Conservation (phyloP, 129 eudicot genomes). For the Chrysanthemum lavandulifolium region DNA sequence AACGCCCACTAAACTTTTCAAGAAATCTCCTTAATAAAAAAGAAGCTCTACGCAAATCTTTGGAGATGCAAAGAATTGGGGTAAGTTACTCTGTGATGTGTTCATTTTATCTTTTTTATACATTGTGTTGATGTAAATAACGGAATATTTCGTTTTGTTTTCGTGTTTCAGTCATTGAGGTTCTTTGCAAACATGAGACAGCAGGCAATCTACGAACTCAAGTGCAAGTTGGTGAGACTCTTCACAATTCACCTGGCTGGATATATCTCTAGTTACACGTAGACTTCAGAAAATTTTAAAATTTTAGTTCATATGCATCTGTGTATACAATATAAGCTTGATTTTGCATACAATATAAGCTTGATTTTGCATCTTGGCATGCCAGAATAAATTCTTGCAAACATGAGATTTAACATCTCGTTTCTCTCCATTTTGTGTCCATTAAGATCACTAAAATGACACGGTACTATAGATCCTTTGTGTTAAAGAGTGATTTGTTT, state of each 20-base stretch:
- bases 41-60: constrained; percentile 79
- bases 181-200: constrained; percentile 70
- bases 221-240: constrained; percentile 59
- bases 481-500: background rate
- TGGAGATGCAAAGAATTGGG: constrained; percentile 89
- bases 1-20: constrained; percentile 56
- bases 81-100: constrained; percentile 47
- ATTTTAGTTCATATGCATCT: background rate
- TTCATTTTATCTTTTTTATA: background rate
- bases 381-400: background rate
- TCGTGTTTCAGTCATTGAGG: constrained; percentile 65
- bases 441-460: background rate
- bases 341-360: background rate
- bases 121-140: background rate
- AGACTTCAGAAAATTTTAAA: background rate
- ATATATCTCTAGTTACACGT: background rate
- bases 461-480: background rate
- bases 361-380: background rate
- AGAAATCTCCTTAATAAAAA: constrained; percentile 64
- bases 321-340: background rate
- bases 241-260: too few species aligned
- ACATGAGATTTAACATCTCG: background rate
- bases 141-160: constrained; percentile 9
- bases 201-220: constrained; percentile 56
- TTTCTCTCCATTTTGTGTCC: background rate